These are phyloP conservation scores for Leccinum incarnatum DNA, from an alignment of 768 basidiomycete genomes.

Conservation along the genomic window DNA sequence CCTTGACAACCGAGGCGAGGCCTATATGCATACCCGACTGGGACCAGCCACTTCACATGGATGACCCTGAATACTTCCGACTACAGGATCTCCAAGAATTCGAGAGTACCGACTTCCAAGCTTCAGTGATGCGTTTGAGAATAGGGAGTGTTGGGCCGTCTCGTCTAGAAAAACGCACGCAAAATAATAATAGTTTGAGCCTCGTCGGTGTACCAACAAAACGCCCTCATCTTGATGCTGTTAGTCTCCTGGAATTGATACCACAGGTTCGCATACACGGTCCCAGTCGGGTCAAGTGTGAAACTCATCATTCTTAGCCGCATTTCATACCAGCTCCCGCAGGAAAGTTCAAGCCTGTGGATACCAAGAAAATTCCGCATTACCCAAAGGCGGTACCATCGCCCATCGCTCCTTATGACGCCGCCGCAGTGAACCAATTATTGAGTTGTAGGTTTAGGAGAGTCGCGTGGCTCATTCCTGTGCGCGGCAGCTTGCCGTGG, in stretches of 20 bases:
- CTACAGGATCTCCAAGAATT: constrained; percentile 46
- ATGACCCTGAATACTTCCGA: constrained; percentile 36
- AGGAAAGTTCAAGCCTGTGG: constrained; percentile 14
- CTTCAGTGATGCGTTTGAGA: constrained; percentile 1
- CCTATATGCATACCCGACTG: constrained; percentile 34
- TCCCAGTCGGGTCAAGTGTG: background rate
- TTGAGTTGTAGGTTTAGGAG: constrained; percentile 37
- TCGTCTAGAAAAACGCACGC: constrained; percentile 11
- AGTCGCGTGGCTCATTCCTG: constrained; percentile 55
- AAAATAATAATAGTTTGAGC: background rate
- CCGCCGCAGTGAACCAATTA: constrained; percentile 32
- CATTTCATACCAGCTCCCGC: constrained; percentile 21
- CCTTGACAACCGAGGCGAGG: background rate
- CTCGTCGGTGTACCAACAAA: constrained; percentile 24
- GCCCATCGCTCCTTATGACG: constrained; percentile 35
- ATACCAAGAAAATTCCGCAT: constrained; percentile 23
- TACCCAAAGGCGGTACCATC: constrained; percentile 37
- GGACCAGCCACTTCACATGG: constrained; percentile 31
- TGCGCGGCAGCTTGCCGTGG: constrained; percentile 55
- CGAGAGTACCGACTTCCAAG: constrained; percentile 32
- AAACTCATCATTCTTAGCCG: constrained; percentile 23
- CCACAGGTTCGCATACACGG: constrained; percentile 42
- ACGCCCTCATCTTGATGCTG: constrained; percentile 35
- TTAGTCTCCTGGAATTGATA: constrained; percentile 38
- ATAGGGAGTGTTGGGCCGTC: background rate